Evolutionary conservation across 176 grass and related monocot genomes (phyloP).

Genomic region (Oropetium thomaeum): DNA sequence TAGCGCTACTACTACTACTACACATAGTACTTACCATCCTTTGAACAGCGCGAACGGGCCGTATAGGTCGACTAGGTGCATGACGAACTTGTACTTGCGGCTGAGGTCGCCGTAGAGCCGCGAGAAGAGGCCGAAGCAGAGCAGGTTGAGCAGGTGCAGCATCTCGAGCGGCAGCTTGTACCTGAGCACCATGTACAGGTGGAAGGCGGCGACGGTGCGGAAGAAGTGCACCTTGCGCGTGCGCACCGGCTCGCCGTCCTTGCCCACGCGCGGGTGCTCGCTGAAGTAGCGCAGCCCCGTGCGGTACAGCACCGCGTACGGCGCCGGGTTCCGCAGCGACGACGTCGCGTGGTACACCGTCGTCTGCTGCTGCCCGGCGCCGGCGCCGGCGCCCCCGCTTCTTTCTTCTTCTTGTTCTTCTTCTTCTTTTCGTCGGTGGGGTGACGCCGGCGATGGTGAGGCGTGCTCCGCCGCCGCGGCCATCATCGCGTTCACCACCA

Average conservation of each 20-base stretch:
- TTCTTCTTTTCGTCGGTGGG: too few species aligned
- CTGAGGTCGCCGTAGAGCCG: conserved; percentile 31
- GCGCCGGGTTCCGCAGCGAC: conserved; percentile 61
- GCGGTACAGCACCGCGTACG: conserved; percentile 49
- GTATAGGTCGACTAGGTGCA: conserved; percentile 67
- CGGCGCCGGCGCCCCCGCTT: too few species aligned
- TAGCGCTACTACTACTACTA: too few species aligned
- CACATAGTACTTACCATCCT: conserved; percentile 25
- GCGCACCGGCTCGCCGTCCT: conserved; percentile 37
- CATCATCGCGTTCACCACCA: conserved; percentile 95
- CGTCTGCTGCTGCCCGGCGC: too few species aligned
- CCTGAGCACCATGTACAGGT: conserved; percentile 51
- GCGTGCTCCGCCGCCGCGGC: conserved; percentile 40
- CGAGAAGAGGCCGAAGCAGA: conserved; percentile 29
- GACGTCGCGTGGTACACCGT: conserved; percentile 64
- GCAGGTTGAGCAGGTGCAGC: conserved; percentile 31
- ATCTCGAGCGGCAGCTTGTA: conserved; percentile 65
- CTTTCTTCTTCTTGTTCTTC: too few species aligned
- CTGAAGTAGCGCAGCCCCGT: conserved; percentile 47
- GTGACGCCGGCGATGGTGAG: background rate
- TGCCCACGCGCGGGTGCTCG: conserved; percentile 55
- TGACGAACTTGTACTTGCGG: conserved; percentile 48
- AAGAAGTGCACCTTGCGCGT: conserved; percentile 47
- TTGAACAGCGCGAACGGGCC: conserved; percentile 60
- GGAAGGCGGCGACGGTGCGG: conserved; percentile 41